These are phyloP conservation scores for Cladophialophora chaetospira DNA, from an alignment of 2,329 filamentous ascomycete genomes.

Conservation along the genomic window DNA sequence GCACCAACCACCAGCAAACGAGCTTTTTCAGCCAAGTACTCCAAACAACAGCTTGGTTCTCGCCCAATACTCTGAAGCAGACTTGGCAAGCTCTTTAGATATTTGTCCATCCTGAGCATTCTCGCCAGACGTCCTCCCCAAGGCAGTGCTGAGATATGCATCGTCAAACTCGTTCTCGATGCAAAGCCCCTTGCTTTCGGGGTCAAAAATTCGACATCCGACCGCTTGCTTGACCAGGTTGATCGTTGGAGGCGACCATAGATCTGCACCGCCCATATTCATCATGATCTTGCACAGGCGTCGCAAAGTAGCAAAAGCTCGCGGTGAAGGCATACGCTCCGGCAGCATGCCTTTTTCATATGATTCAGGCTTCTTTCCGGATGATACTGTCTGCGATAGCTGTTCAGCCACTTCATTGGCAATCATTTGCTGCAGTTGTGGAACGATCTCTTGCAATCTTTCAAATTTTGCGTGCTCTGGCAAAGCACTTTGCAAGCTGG, in stretches of 20 bases:
- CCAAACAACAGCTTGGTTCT: conserved; percentile 33
- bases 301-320: conserved; percentile 26
- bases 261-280: conserved; percentile 29
- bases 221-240: conserved; percentile 22
- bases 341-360: conserved; percentile 9
- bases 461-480: conserved; percentile 13
- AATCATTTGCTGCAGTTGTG: conserved; percentile 20
- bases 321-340: conserved; percentile 31
- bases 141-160: conserved; percentile 24
- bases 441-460: conserved; percentile 10
- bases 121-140: background rate
- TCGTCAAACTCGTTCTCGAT: conserved; percentile 28
- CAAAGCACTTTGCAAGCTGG: conserved; percentile 20
- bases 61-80: conserved; percentile 29
- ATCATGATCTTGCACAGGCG: conserved; percentile 29
- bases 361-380: background rate
- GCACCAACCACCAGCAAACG: background rate
- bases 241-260: conserved; percentile 29
- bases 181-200: conserved; percentile 13
- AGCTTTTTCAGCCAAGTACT: conserved; percentile 14
- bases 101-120: background rate
- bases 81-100: background rate
- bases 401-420: conserved; percentile 20
- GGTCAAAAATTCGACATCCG: conserved; percentile 12
- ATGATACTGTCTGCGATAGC: conserved; percentile 11